A percentile compares a stretch with the other conserved stretches of the same genome.
Conservation (phyloP, 2,329 filamentous ascomycete genomes). For the Chaetomiaceae sp. region DNA sequence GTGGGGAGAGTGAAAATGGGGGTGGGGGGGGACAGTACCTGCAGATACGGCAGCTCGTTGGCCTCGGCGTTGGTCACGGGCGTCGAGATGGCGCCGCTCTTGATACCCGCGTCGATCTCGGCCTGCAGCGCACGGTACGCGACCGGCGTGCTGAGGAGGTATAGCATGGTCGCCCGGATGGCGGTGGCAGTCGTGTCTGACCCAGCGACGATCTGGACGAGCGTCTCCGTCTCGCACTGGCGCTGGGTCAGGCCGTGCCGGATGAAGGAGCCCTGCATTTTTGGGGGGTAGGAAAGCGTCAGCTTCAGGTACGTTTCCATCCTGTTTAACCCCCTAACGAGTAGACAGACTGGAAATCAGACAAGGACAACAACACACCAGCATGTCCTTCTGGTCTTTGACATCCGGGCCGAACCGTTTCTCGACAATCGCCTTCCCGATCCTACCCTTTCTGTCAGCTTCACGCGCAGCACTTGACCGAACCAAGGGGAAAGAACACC, state of each 20-base stretch:
- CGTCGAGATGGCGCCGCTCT: conserved; percentile 9
- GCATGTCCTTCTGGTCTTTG: conserved; percentile 45
- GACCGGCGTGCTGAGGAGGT: conserved; percentile 25
- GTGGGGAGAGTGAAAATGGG: too few species aligned
- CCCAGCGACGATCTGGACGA: conserved; percentile 26
- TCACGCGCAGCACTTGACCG: neutral
- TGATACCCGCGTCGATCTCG: conserved; percentile 21
- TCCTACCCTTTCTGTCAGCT: conserved; percentile 24
- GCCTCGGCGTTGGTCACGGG: conserved; percentile 19
- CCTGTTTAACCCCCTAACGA: too few species aligned
- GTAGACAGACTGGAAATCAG: neutral
- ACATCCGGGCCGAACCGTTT: conserved; percentile 40
- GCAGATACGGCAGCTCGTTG: conserved; percentile 22
- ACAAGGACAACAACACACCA: conserved; percentile 27
- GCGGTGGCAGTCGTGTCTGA: conserved; percentile 30
- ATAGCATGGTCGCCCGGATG: conserved; percentile 27
- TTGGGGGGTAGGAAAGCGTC: neutral
- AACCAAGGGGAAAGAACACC: conserved; percentile 1
- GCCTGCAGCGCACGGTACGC: conserved; percentile 24
- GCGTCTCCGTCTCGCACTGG: conserved; percentile 19
- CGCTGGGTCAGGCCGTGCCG: conserved; percentile 18
- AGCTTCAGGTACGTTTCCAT: too few species aligned
- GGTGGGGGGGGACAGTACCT: too few species aligned
- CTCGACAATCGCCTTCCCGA: conserved; percentile 41
- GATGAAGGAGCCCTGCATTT: conserved; percentile 20